Evolutionary conservation across 805 yeast genomes (phyloP), one percentile per base, ranked within the genome.

Genomic region (Candida alai): DNA sequence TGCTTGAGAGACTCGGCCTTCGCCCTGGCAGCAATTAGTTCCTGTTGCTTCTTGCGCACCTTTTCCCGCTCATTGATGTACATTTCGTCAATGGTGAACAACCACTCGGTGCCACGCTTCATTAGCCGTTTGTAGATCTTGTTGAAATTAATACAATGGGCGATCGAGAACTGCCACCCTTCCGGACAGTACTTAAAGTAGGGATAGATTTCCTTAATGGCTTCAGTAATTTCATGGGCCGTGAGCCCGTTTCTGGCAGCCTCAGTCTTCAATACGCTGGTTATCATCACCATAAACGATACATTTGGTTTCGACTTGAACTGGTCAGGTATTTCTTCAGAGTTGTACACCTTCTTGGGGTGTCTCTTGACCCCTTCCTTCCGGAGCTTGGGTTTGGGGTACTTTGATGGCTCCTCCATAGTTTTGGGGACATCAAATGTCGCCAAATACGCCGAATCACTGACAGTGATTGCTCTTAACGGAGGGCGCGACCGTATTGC

Each of bases 91-190:
- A 93, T 65, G 3, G 90, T 90, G 95, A 96, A 90, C 19, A 85
- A 62, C 94, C 95, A 89, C 37, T 95, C 96, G 22, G 41, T 26
- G 19, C 41, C 54, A 40, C 83, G 81, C 24, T 87, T 78, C 34
- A 32, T 37, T 11, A 84, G 80, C 51, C 43, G 19, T 34, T 50
- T 50, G 63, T 90, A 93, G 5, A 90, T 80, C 60, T 86, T 87
- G 60, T 88, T 88, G 45, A 87, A 68, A 15, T 90, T 82, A 24
- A 93, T 67, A 49, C 88, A 89, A 60, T 93, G 98, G 33, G 94
- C 74, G 13, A 93, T 95, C 0, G 94, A 78, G 51, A 85, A 82
- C 62, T 93, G 98, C 98, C 98, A 93, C 3, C 97, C 97, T 56
- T 88, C 95, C 0, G 95, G 90, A 49, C 97, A 89, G 59, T 86